phyloP scores from a whole-genome alignment of 2,329 filamentous ascomycete species.

The Coleophoma eucalyptorum region DNA sequence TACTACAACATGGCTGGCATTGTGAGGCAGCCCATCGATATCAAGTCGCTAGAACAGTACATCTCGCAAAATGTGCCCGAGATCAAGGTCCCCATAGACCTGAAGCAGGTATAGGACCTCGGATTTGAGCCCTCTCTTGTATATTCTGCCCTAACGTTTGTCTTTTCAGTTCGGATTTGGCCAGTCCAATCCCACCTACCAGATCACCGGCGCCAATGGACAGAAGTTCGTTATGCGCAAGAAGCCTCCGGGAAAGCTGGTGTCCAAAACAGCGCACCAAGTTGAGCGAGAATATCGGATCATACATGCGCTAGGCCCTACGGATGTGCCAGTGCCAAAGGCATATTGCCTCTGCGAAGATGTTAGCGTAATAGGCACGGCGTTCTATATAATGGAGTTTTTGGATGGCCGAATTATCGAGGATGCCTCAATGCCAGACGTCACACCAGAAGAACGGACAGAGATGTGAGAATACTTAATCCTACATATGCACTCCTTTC shows the following conservation, averaged over 20 bases:
- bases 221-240: conserved; percentile 86
- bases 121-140: background rate
- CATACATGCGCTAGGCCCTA: conserved; percentile 74
- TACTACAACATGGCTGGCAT: conserved; percentile 67
- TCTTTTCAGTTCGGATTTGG: conserved; percentile 81
- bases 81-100: conserved; percentile 76
- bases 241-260: conserved; percentile 91
- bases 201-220: conserved; percentile 70
- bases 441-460: conserved; percentile 63
- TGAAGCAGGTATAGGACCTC: conserved; percentile 71
- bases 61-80: conserved; percentile 74
- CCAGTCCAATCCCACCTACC: conserved; percentile 96
- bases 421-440: conserved; percentile 75
- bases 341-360: conserved; percentile 87
- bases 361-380: conserved; percentile 72
- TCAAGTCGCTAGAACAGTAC: conserved; percentile 74
- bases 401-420: conserved; percentile 91
- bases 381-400: conserved; percentile 98
- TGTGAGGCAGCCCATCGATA: conserved; percentile 87
- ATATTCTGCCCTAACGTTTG: conserved; percentile 4
- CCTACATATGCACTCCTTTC: background rate
- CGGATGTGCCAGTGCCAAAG: conserved; percentile 81
- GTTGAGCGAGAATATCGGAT: conserved; percentile 95
- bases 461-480: conserved; percentile 53
- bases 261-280: conserved; percentile 92